Evolutionary conservation across 768 basidiomycete genomes (phyloP).

Genomic region (Boletales sp.): DNA sequence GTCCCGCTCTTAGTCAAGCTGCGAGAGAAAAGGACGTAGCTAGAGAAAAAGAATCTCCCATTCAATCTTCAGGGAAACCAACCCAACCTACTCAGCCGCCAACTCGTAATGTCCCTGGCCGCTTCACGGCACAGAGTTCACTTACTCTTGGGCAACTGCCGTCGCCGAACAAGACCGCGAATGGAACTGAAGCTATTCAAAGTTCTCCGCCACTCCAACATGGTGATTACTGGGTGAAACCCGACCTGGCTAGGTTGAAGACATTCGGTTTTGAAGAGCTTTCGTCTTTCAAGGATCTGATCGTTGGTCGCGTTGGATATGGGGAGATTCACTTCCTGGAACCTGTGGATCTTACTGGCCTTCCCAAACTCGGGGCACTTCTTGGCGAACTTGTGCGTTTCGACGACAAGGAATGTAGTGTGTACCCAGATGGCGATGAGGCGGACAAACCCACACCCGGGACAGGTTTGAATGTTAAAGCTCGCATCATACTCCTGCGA

Average conservation of each 20-base stretch:
- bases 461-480: constrained; percentile 85
- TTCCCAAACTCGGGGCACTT: constrained; percentile 74
- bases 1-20: constrained; percentile 69
- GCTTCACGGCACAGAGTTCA: constrained; percentile 37
- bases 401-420: constrained; percentile 87
- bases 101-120: constrained; percentile 38
- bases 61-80: constrained; percentile 15
- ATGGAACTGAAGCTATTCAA: constrained; percentile 18
- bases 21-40: constrained; percentile 70
- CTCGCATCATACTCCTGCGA: constrained; percentile 67
- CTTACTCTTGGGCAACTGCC: constrained; percentile 25
- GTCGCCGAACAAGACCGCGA: constrained; percentile 27
- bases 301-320: constrained; percentile 88
- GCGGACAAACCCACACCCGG: constrained; percentile 81
- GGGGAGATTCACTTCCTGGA: constrained; percentile 83
- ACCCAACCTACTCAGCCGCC: constrained; percentile 33
- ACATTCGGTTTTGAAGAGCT: constrained; percentile 71
- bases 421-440: constrained; percentile 90
- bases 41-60: constrained; percentile 30
- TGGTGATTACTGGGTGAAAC: constrained; percentile 91
- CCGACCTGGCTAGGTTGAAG: constrained; percentile 69
- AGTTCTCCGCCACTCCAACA: constrained; percentile 52
- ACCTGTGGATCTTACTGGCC: constrained; percentile 82
- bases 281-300: constrained; percentile 66
- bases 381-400: constrained; percentile 87